A percentile compares a stretch with the other conserved stretches of the same genome.
These are phyloP conservation scores for Cyclaneusma minus DNA, from an alignment of 2,329 filamentous ascomycete genomes.

Conservation along the genomic window DNA sequence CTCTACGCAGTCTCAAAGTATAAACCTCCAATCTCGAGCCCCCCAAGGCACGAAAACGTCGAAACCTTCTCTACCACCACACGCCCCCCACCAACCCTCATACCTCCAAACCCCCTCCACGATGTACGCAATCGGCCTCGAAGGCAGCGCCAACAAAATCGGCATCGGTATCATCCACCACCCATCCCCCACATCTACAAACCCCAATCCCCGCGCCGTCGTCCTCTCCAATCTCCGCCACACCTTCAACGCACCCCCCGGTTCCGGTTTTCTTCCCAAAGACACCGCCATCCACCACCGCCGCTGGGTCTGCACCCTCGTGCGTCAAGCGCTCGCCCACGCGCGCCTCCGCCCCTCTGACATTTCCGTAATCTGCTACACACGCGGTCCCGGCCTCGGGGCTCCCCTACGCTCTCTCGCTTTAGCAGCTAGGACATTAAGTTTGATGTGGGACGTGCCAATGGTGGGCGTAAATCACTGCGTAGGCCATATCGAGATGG, in stretches of 20 bases:
- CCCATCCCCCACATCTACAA: slow-evolving; percentile 27
- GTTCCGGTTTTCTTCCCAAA: slow-evolving; percentile 89
- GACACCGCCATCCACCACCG: slow-evolving; percentile 92
- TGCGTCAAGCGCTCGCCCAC: slow-evolving; percentile 60
- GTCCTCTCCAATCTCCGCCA: slow-evolving; percentile 90
- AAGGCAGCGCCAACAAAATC: slow-evolving; percentile 96
- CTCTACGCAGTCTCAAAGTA: too few species aligned
- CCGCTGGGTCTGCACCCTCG: slow-evolving; percentile 65
- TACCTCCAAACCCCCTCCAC: too few species aligned
- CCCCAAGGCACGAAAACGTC: not conserved
- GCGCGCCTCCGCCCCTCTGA: slow-evolving; percentile 47
- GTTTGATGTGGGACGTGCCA: slow-evolving; percentile 73
- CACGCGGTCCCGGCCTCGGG: slow-evolving; percentile 91
- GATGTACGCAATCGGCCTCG: slow-evolving; percentile 61
- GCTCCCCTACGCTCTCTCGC: slow-evolving; percentile 80
- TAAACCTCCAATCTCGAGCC: too few species aligned
- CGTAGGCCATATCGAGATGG: slow-evolving; percentile 98
- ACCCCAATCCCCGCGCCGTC: slow-evolving; percentile 32
- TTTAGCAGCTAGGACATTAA: slow-evolving; percentile 66
- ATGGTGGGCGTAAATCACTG: slow-evolving; percentile 95
- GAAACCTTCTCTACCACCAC: slow-evolving; percentile 1
- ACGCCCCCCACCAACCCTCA: slow-evolving; percentile 1
- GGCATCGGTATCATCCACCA: slow-evolving; percentile 87
- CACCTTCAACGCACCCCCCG: slow-evolving; percentile 83
- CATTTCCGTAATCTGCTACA: slow-evolving; percentile 90